A percentile compares a stretch with the other conserved stretches of the same genome.
phyloP scores from a whole-genome alignment of 1,284 basidiomycete species.

The Cutaneotrichosporon sp. region DNA sequence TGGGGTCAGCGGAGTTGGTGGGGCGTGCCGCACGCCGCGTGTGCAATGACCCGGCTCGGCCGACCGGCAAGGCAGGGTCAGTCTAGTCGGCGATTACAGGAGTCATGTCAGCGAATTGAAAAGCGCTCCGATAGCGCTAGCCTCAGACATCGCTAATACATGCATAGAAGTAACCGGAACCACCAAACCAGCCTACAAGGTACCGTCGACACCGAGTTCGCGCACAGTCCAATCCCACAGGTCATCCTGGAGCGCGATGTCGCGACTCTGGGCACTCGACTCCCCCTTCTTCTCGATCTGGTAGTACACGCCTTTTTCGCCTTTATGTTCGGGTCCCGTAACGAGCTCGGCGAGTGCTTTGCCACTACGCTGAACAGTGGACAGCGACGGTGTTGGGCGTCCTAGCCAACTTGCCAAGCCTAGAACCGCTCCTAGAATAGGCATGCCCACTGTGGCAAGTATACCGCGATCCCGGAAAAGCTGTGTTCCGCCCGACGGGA shows the following conservation, averaged over 20 bases:
- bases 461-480: background rate
- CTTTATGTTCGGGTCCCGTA: conserved; percentile 11
- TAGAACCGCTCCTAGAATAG: conserved; percentile 2
- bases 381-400: background rate
- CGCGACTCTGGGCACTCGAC: conserved; percentile 21
- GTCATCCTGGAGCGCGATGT: conserved; percentile 26
- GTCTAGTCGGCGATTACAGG: no score
- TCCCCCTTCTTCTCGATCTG: conserved; percentile 15
- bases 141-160: no score
- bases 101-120: no score
- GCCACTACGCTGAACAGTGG: conserved; percentile 10
- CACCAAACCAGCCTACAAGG: background rate
- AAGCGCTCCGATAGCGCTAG: no score
- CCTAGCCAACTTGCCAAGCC: background rate
- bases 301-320: conserved; percentile 25
- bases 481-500: conserved; percentile 16
- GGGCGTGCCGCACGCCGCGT: no score
- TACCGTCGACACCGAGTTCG: background rate
- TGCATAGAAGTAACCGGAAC: no score
- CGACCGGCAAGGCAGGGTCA: no score
- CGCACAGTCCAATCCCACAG: conserved; percentile 30
- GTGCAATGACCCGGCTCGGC: no score
- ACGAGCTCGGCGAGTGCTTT: conserved; percentile 17
- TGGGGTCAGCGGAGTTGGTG: no score
- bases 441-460: background rate